Evolutionary conservation across 768 basidiomycete genomes (phyloP).

Genomic region (Macrocybe gigantea): DNA sequence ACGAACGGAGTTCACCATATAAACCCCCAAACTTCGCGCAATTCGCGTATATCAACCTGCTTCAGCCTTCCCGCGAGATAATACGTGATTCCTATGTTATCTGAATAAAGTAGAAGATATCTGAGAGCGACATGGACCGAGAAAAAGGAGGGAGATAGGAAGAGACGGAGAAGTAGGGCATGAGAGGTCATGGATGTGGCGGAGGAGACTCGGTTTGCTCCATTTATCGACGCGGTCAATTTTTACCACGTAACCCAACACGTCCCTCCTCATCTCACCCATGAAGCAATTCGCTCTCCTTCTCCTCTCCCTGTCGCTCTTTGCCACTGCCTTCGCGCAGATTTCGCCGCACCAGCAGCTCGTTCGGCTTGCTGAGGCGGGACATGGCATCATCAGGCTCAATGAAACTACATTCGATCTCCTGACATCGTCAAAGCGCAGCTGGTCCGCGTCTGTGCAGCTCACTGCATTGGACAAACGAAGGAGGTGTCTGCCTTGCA

Average conservation of each 20-base stretch:
- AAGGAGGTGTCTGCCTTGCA: conserved; percentile 90
- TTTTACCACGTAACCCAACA: conserved; percentile 21
- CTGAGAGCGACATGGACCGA: conserved; percentile 89
- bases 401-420: conserved; percentile 73
- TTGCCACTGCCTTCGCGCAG: conserved; percentile 20
- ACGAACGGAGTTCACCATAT: conserved; percentile 53
- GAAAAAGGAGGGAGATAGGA: conserved; percentile 90
- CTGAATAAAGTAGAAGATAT: conserved; percentile 76
- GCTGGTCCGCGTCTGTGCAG: conserved; percentile 84
- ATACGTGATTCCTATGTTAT: conserved; percentile 90
- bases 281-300: conserved; percentile 22
- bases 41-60: conserved; percentile 60
- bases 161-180: conserved; percentile 85
- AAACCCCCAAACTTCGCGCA: conserved; percentile 86
- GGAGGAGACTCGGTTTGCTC: conserved; percentile 6
- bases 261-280: conserved; percentile 9
- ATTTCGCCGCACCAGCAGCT: conserved; percentile 49
- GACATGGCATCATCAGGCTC: conserved; percentile 79
- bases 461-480: conserved; percentile 82
- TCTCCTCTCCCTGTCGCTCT: conserved; percentile 22
- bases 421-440: conserved; percentile 66
- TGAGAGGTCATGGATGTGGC: conserved; percentile 51
- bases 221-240: conserved; percentile 12
- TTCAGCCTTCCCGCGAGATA: conserved; percentile 76
- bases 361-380: conserved; percentile 57